Evolutionary conservation across 2,329 filamentous ascomycete species (phyloP), one percentile per base, ranked within the genome.

Genomic region (Cadophora malorum): DNA sequence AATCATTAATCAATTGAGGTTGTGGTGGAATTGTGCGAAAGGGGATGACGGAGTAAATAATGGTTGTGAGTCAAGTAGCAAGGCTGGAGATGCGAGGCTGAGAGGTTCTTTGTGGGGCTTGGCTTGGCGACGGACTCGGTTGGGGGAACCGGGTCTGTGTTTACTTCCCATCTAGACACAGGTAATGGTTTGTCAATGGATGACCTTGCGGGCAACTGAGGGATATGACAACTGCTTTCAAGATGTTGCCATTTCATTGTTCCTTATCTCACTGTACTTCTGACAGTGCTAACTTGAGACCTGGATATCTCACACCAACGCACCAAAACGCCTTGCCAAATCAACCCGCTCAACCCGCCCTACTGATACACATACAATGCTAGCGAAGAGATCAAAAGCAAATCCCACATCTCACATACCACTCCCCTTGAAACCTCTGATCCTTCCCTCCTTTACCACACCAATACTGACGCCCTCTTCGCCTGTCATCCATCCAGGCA

Each of bases 401-500:
- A 10, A 61, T 31, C n/a, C 59, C 63, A 86, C 67, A 88, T 49
- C 28, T 64, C 61, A 86, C 67, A 88, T 68, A 0, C 86, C 85
- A 1, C 85, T 86, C 5, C 86, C 86, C 69, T 84, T 87, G 74
- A 85, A 80, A 0, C 85, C 87, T 53, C 81, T 80, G 74, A 94
- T 88, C 70, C 89, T 83, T 1, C 93, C 92, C 67, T 87, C 79
- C 71, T 84, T 85, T 4, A 96, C 88, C 33, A 88, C 85, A 0
- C 92, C 91, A 47, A 89, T 84, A 64, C 91, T 96, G 5, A 96
- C 88, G 0, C 90, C 91, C 55, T 93, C 91, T 75, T 97, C 93
- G 1, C 93, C 94, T 0, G 93, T 96, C 90, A 97, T 90, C 93
- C 93, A 97, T 0, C 91, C 91, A 0, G 94, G 93, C 91, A 96